These are phyloP conservation scores for Apiotrichum akiyoshidainum DNA, from an alignment of 1,284 basidiomycete genomes.

Conservation along the genomic window DNA sequence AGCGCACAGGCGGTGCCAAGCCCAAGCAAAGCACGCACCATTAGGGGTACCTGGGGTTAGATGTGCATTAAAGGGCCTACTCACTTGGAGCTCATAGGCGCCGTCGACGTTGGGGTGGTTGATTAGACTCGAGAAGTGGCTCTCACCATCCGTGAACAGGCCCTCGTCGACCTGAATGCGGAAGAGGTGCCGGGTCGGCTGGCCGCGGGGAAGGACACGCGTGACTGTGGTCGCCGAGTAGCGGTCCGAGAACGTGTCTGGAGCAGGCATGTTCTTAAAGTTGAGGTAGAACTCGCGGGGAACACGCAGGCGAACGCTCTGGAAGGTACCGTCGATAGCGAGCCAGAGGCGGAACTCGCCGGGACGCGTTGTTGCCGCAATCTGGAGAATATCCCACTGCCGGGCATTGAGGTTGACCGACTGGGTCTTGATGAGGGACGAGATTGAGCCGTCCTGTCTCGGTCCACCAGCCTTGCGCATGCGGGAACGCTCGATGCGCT, in stretches of 20 bases:
- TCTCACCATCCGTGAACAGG: slow-evolving; percentile 75
- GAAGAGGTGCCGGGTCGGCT: slow-evolving; percentile 75
- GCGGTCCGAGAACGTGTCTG: slow-evolving; percentile 63
- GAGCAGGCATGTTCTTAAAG: slow-evolving; percentile 64
- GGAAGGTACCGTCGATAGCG: slow-evolving; percentile 73
- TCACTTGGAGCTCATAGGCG: slow-evolving; percentile 83
- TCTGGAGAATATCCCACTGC: slow-evolving; percentile 91
- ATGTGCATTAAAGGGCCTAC: slow-evolving; percentile 7
- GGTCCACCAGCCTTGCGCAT: slow-evolving; percentile 50
- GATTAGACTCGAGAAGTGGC: slow-evolving; percentile 85
- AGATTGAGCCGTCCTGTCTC: slow-evolving; percentile 54
- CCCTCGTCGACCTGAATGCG: slow-evolving; percentile 80
- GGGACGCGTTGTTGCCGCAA: slow-evolving; percentile 69
- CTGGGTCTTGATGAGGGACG: slow-evolving; percentile 75
- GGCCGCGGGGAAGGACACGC: slow-evolving; percentile 75
- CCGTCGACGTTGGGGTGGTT: slow-evolving; percentile 95
- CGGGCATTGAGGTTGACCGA: slow-evolving; percentile 63
- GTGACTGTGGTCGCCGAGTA: slow-evolving; percentile 74
- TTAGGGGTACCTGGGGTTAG: slow-evolving; percentile 67
- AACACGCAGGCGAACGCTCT: slow-evolving; percentile 75
- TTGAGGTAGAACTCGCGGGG: slow-evolving; percentile 92
- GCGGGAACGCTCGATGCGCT: slow-evolving; percentile 54
- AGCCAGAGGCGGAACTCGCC: slow-evolving; percentile 92
- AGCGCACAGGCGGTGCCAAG: slow-evolving; percentile 80
- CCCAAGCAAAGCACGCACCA: slow-evolving; percentile 75